Conservation (phyloP, 495 filamentous ascomycete species). For the Chaetomium fimeti region DNA sequence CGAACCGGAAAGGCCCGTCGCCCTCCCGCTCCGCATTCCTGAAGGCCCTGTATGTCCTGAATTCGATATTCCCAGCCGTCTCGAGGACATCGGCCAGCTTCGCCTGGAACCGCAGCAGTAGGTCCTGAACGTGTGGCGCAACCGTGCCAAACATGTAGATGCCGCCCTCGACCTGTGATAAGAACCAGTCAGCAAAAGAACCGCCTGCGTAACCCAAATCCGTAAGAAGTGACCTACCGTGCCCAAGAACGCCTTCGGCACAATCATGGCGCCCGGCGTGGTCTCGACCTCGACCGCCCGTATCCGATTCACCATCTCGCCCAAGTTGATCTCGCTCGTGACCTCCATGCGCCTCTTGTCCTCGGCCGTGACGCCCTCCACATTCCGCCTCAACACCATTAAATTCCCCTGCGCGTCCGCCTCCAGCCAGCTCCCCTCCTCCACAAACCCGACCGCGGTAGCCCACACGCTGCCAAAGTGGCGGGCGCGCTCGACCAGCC, state of each 20-base stretch:
- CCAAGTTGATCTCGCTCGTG: constrained; percentile 76
- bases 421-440: constrained; percentile 69
- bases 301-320: constrained; percentile 91
- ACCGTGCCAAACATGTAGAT: constrained; percentile 88
- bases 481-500: constrained; percentile 69
- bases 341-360: constrained; percentile 69
- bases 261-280: constrained; percentile 59
- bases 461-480: constrained; percentile 80
- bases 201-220: not conserved
- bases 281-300: constrained; percentile 55
- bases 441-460: constrained; percentile 69
- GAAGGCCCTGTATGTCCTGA: constrained; percentile 76
- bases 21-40: constrained; percentile 64
- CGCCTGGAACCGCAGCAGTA: constrained; percentile 79
- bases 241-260: constrained; percentile 82
- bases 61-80: constrained; percentile 68
- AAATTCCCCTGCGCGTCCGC: constrained; percentile 87
- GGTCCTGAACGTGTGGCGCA: constrained; percentile 62
- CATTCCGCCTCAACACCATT: constrained; percentile 69
- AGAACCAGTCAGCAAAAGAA: constrained; percentile 7
- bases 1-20: constrained; percentile 78
- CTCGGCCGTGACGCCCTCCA: constrained; percentile 67
- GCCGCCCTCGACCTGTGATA: constrained; percentile 75
- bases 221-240: constrained; percentile 62
- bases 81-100: constrained; percentile 61